Evolutionary conservation across 257 asterid species (phyloP), one percentile per base, ranked within the genome.

Genomic region (Lycium barbarum): DNA sequence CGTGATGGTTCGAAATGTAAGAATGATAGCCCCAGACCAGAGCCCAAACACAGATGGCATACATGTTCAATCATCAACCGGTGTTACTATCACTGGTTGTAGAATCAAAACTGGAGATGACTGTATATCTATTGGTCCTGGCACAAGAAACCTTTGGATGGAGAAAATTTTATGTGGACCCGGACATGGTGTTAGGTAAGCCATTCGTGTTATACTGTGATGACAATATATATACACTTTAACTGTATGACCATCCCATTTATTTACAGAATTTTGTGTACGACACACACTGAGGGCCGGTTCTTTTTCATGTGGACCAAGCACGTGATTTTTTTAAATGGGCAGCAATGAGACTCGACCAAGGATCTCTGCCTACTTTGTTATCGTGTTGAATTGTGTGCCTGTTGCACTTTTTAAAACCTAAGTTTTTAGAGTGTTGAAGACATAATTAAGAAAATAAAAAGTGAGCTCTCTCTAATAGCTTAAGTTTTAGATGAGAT

Each of bases 11-110:
- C 89, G 81, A 51, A 86, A 92, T 82, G 91, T 91, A 65, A 89
- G 49, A 84, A 89, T 89, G 20, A 82, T 86, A 84, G 95, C 97
- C 3, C 94, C 95, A 7, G 92, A 80, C 22, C 82, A 3, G 9
- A 93, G 96, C 85, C 95, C 95, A 3, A 93, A 92, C 83, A 93
- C 97, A 0, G 97, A 93, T 40, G 95, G 96, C 0, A 90, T 93
- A 40, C 94, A 93, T 84, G 89, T 93, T 15, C 94, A 90, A 57
- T 88, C 89, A 58, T 93, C 97, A 0, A 87, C 89, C 2, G 91
- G 90, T 3, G 91, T 93, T 45, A 91, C 90, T 54, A 88, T 93
- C 80, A 82, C 74, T 7, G 84, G 86, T 9, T 18, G 70, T 36
- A 43, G 81, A 61, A 91, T 92, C 35, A 83, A 86, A 63, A 93